These are phyloP conservation scores for Boletus pseudopeckii DNA, from an alignment of 768 basidiomycete genomes.

Conservation along the genomic window DNA sequence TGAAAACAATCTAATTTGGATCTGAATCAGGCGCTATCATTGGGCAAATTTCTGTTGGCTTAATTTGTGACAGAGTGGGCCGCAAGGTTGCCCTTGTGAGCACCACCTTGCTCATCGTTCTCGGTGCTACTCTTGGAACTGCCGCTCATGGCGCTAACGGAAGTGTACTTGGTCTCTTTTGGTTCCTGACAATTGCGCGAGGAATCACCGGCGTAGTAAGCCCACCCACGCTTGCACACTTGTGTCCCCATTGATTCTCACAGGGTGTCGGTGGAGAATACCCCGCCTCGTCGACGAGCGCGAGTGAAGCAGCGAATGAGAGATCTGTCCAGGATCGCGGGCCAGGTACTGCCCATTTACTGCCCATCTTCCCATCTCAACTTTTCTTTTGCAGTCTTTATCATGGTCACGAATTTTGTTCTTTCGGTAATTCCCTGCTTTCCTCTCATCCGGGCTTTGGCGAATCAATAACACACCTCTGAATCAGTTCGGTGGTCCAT, in stretches of 20 bases:
- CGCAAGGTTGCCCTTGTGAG: slow-evolving; percentile 69
- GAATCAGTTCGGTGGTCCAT: slow-evolving; percentile 58
- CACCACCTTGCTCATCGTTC: slow-evolving; percentile 65
- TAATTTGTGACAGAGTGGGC: slow-evolving; percentile 72
- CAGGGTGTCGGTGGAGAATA: slow-evolving; percentile 78
- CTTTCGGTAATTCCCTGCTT: slow-evolving; percentile 44
- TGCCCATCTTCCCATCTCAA: background rate
- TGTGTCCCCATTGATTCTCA: slow-evolving; percentile 2
- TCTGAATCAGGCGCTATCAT: slow-evolving; percentile 49
- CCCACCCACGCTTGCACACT: background rate
- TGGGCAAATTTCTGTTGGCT: slow-evolving; percentile 59
- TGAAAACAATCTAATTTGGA: background rate
- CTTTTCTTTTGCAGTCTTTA: slow-evolving; percentile 46
- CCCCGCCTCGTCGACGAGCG: slow-evolving; percentile 66
- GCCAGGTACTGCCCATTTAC: slow-evolving; percentile 39
- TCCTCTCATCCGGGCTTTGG: background rate
- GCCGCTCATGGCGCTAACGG: slow-evolving; percentile 62
- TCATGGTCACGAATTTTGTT: slow-evolving; percentile 74
- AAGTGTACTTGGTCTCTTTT: slow-evolving; percentile 58
- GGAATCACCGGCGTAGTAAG: slow-evolving; percentile 66
- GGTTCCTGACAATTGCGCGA: slow-evolving; percentile 70
- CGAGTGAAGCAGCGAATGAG: slow-evolving; percentile 73
- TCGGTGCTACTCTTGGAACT: slow-evolving; percentile 66
- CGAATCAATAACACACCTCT: background rate
- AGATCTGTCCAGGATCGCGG: slow-evolving; percentile 57